Evolutionary conservation across 1,284 basidiomycete genomes (phyloP), one percentile per base, ranked within the genome.

Genomic region (Vanrija humicola): DNA sequence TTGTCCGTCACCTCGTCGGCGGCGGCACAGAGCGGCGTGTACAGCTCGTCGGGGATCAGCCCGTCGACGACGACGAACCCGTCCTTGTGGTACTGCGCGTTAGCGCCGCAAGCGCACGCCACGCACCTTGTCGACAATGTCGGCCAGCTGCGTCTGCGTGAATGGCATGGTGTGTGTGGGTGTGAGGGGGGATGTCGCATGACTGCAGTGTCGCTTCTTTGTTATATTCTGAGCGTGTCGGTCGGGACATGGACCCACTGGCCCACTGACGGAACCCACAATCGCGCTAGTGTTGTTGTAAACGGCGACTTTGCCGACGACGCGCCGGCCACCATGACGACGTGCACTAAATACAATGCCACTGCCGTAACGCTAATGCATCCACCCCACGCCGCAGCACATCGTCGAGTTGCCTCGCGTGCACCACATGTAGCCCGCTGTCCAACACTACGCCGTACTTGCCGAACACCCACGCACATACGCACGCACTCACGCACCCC

Each of bases 1-100:
- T 79, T 80, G 26, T 75, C 67, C 19, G 85, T 79, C 2, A 80
- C 81, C 18, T 79, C 74, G 19, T 81, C 79, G 53, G 82, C 83
- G 3, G 88, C 86, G 0, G 66, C 69, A 54, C 78, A 72, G 26
- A 89, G 80, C 0, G 72, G 64, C 3, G 65, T 55, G 52, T 82
- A 73, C 15, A 81, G 73, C 2, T 72, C 67, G 0, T 76, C 63
- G 5, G 80, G 66, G 48, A 90, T 77, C 46, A 90, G 82, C 49
- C 74, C 76, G 3, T 83, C 82, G n/a, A 90, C 73, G 49, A 90
- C 77, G 19, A 89, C 84, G 68, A 82, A 90, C 38, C 89, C 89
- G 56, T 87, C 79, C n/a, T 77, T 69, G 44, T 85, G 80, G 76
- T 87, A 90, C 62, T 67, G 56, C 12, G 1, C n/a, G 39, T 43